Evolutionary conservation across 2,329 filamentous ascomycete genomes (phyloP).

Genomic region (Microcyclospora pomicola): DNA sequence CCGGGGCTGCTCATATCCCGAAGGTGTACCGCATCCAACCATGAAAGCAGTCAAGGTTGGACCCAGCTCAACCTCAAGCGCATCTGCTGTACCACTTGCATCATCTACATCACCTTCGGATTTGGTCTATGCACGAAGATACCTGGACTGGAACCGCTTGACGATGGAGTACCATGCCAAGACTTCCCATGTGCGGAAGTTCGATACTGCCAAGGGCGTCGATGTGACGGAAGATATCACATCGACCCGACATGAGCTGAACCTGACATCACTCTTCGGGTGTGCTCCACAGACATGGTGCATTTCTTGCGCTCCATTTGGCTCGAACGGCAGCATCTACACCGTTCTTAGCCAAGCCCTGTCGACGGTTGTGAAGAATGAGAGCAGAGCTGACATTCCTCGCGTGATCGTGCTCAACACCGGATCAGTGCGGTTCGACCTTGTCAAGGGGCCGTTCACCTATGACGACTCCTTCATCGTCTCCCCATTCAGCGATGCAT

Average conservation of each 20-base stretch:
- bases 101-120: conserved; percentile 13
- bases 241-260: conserved; percentile 36
- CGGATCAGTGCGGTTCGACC: conserved; percentile 47
- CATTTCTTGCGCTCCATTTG: conserved; percentile 41
- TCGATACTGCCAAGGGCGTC: conserved; percentile 37
- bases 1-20: conserved; percentile 28
- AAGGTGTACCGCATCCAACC: conserved; percentile 31
- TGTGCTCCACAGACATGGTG: conserved; percentile 49
- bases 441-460: conserved; percentile 50
- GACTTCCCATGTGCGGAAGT: conserved; percentile 33
- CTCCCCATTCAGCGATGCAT: conserved; percentile 40
- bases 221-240: conserved; percentile 38
- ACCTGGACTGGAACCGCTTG: conserved; percentile 55
- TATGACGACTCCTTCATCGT: conserved; percentile 41
- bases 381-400: conserved; percentile 30
- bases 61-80: conserved; percentile 25
- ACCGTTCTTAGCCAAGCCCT: conserved; percentile 39
- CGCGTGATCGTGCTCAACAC: conserved; percentile 49
- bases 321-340: conserved; percentile 41
- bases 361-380: conserved; percentile 38
- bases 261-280: conserved; percentile 39
- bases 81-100: conserved; percentile 3
- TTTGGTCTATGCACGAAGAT: conserved; percentile 41
- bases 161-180: conserved; percentile 50
- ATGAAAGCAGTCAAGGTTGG: conserved; percentile 23